Evolutionary conservation across 2,329 filamentous ascomycete genomes (phyloP).

Genomic region (Hypoxylon sp.): DNA sequence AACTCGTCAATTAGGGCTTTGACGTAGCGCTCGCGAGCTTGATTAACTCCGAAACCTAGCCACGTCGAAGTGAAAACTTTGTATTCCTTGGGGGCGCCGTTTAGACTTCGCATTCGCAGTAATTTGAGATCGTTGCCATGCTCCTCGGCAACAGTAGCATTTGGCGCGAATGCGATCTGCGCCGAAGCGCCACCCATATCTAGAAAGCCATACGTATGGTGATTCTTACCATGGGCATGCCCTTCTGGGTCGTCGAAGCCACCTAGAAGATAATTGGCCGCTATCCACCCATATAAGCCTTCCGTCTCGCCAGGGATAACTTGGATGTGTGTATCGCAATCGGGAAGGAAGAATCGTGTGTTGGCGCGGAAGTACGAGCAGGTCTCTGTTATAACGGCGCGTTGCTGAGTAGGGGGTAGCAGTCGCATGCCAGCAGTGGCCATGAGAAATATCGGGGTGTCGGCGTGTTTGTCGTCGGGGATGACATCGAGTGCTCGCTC

Average conservation of each 20-base stretch:
- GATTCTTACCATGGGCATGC: slow-evolving; percentile 86
- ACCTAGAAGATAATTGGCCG: slow-evolving; percentile 93
- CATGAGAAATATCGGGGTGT: slow-evolving; percentile 94
- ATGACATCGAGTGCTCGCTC: slow-evolving; percentile 86
- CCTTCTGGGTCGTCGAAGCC: slow-evolving; percentile 84
- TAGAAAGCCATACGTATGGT: slow-evolving; percentile 96
- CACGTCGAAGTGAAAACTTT: slow-evolving; percentile 95
- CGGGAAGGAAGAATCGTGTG: slow-evolving; percentile 87
- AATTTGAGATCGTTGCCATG: slow-evolving; percentile 92
- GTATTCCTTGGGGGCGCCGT: slow-evolving; percentile 84
- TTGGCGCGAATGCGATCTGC: slow-evolving; percentile 97
- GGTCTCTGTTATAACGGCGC: slow-evolving; percentile 79
- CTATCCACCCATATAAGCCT: slow-evolving; percentile 96
- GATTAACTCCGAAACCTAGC: slow-evolving; percentile 97
- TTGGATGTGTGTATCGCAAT: slow-evolving; percentile 90
- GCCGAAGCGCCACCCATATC: slow-evolving; percentile 99
- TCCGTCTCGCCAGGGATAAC: slow-evolving; percentile 97
- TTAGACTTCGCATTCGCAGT: slow-evolving; percentile 84
- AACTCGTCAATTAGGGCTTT: slow-evolving; percentile 79
- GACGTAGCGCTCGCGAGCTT: slow-evolving; percentile 90
- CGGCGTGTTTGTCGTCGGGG: slow-evolving; percentile 79
- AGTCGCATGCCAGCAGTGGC: slow-evolving; percentile 96
- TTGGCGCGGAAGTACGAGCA: slow-evolving; percentile 85
- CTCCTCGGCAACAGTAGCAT: slow-evolving; percentile 88
- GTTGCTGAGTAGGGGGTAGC: slow-evolving; percentile 80